These are phyloP conservation scores for Primulina tabacum DNA, from an alignment of 257 asterid species.

Conservation along the genomic window DNA sequence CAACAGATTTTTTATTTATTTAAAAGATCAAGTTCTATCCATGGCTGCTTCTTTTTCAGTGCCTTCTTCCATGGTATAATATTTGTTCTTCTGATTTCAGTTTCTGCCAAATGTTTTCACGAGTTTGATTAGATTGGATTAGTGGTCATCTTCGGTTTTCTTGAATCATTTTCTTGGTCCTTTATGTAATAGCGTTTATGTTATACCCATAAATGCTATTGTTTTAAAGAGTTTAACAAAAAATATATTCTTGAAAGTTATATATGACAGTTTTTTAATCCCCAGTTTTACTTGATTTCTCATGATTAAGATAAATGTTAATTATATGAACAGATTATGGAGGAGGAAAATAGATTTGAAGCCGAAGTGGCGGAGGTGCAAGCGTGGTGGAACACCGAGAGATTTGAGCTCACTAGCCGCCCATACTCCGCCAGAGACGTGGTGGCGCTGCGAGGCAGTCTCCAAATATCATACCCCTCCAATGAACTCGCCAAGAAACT, in stretches of 20 bases:
- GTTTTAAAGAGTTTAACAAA: no score
- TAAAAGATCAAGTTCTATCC: constrained; percentile 45
- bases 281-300: no score
- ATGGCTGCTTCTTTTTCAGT: constrained; percentile 89
- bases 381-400: constrained; percentile 94
- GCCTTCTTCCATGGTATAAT: constrained; percentile 76
- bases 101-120: no score
- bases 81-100: no score
- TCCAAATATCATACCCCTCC: constrained; percentile 71
- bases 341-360: constrained; percentile 88
- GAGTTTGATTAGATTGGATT: no score
- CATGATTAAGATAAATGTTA: neutral
- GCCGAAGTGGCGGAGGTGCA: constrained; percentile 89
- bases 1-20: no score
- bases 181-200: no score
- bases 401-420: constrained; percentile 77
- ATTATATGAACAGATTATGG: constrained; percentile 63
- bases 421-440: constrained; percentile 94
- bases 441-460: constrained; percentile 80
- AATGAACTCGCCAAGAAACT: constrained; percentile 87
- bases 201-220: no score
- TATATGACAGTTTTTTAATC: no score
- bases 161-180: no score
- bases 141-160: no score
- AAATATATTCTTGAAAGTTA: neutral